Evolutionary conservation across 2,329 filamentous ascomycete genomes (phyloP).

Genomic region (Diaporthe helianthi): DNA sequence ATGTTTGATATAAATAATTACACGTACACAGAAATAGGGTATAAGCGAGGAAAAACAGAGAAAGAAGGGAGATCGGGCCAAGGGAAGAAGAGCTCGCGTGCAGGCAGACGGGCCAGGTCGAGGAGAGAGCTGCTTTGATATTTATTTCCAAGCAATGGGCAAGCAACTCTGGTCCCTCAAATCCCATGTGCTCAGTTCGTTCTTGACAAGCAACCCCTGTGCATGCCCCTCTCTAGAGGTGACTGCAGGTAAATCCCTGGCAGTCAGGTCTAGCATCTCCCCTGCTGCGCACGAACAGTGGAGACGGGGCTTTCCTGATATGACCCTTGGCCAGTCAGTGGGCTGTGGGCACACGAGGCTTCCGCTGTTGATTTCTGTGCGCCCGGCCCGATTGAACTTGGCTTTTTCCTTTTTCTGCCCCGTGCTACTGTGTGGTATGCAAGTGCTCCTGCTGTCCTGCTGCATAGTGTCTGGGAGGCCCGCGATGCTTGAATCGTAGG

Average conservation of each 20-base stretch:
- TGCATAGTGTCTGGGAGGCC: too few relatives aligned
- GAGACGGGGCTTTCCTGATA: slow-evolving; percentile 26
- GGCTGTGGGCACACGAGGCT: slow-evolving; percentile 17
- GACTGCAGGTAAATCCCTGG: slow-evolving; percentile 19
- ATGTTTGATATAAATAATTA: slow-evolving; percentile 20
- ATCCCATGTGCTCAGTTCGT: slow-evolving; percentile 2
- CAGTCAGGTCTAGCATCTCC: slow-evolving; percentile 10
- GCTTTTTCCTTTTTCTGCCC: too few relatives aligned
- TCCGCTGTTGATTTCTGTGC: slow-evolving; percentile 2
- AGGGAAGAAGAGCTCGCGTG: slow-evolving; percentile 8
- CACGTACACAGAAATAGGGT: background rate
- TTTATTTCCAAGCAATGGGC: slow-evolving; percentile 27
- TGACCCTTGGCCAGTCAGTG: slow-evolving; percentile 16
- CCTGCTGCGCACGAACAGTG: slow-evolving; percentile 31
- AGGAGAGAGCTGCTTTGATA: slow-evolving; percentile 8
- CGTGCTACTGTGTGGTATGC: too few relatives aligned
- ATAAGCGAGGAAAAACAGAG: slow-evolving; percentile 8
- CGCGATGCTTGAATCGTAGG: background rate
- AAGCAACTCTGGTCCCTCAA: background rate
- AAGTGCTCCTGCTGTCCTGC: background rate
- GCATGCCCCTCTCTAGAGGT: slow-evolving; percentile 6
- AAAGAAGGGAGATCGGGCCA: slow-evolving; percentile 4
- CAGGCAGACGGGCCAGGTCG: background rate
- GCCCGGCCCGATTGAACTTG: slow-evolving; percentile 14
- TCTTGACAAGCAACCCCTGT: slow-evolving; percentile 12